These are phyloP conservation scores for Xylariaceae sp. DNA, from an alignment of 2,329 filamentous ascomycete genomes.

Conservation along the genomic window DNA sequence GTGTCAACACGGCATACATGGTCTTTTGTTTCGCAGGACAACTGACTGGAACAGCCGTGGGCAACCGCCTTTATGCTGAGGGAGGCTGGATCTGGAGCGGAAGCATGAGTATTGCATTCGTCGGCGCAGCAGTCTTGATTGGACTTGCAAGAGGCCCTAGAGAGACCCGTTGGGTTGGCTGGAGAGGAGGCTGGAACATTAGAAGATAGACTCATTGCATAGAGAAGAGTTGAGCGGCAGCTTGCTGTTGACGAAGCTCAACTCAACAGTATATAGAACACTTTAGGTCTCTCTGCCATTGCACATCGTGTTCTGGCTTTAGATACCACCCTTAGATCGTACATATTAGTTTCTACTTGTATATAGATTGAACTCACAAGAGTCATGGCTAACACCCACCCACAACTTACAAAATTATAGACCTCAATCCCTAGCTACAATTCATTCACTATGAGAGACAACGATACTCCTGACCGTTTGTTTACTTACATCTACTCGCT, in stretches of 20 bases:
- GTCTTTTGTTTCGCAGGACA: slow-evolving; percentile 69
- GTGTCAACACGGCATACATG: slow-evolving; percentile 82
- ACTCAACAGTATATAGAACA: background rate
- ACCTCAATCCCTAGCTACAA: no score
- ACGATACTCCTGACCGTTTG: no score
- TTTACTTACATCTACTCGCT: no score
- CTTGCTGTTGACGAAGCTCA: slow-evolving; percentile 2
- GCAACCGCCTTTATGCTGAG: slow-evolving; percentile 47
- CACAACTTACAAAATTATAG: no score
- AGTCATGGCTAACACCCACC: no score
- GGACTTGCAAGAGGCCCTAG: slow-evolving; percentile 37
- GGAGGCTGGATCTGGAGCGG: slow-evolving; percentile 49
- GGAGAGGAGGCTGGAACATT: slow-evolving; percentile 39
- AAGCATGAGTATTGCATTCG: slow-evolving; percentile 37
- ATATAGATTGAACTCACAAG: background rate
- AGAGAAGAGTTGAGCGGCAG: slow-evolving; percentile 7
- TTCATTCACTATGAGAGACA: no score
- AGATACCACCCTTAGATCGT: background rate
- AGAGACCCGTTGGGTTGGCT: slow-evolving; percentile 40
- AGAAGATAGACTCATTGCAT: slow-evolving; percentile 14
- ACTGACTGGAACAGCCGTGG: slow-evolving; percentile 60
- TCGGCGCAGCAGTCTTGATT: slow-evolving; percentile 34
- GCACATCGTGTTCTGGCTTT: background rate
- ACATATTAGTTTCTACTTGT: background rate
- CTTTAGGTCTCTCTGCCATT: background rate